Base-by-base conservation (phyloP, 495 filamentous ascomycete genomes). In the Penicillium cataractarum region DNA sequence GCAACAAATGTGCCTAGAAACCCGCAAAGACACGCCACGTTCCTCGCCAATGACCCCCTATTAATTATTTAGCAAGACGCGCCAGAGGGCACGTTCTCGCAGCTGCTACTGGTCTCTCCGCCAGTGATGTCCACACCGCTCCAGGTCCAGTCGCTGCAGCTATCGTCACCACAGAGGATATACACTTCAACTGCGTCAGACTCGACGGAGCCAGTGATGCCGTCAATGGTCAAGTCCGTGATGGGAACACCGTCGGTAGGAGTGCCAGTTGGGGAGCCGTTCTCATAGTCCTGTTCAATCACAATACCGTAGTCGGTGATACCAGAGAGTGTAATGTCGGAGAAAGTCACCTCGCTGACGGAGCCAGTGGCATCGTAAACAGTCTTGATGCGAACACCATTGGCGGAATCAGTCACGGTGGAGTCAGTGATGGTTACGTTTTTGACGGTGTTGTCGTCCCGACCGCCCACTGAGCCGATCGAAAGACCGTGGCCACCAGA, bases 381-480 rank as follows among this genome's bases (percentile, higher is more conserved):
- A 13, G 44, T 87, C 79, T 90, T 89, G 79, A 90, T 85, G 57
- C 86, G 84, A 32, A 86, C n/a, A 50, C 82, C 83, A 65, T 88
- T 86, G 55, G 79, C 65, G 3, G 83, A 86, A 76, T 87, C 76
- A 27, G 65, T 67, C 48, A 89, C 71, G 13, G 73, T 81, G n/a
- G 79, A 83, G 71, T 79, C 72, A 27, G 76, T 68, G 67, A 89
- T 83, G 50, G 76, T 78, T 21, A 90, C 83, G 62, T 77, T 81
- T 24, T 75, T 64, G 59, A 89, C 87, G 22, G 66, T 82, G 80
- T 90, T 90, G 70, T 87, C 73, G 39, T 61, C 65, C n/a, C 86
- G 82, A 4, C 84, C 84, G 29, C 88, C 88, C 21, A 91, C 84
- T 22, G 83, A 87, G 12, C 88, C 88, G 60, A 91, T 89, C 55